phyloP scores from a whole-genome alignment of 306 rosid species.

The Fragaria vesca region DNA sequence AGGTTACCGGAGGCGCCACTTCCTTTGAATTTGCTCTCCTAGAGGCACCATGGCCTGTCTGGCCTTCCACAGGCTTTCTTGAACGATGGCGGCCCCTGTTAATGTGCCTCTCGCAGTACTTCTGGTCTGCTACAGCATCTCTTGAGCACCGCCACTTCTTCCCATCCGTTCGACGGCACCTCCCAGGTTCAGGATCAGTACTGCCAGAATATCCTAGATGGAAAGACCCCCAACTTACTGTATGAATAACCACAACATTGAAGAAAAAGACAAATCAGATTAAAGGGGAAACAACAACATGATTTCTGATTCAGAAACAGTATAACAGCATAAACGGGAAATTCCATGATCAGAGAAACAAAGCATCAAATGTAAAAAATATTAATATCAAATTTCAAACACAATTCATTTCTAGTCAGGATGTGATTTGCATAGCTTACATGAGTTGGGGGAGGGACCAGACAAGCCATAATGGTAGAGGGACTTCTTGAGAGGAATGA shows the following conservation, averaged over 20 bases:
- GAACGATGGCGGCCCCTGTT: conserved; percentile 70
- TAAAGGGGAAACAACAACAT: conserved; percentile 15
- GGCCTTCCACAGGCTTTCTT: conserved; percentile 76
- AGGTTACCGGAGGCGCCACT: conserved; percentile 16
- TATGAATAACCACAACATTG: background rate
- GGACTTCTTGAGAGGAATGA: conserved; percentile 47
- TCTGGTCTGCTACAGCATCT: conserved; percentile 58
- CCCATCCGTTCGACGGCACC: conserved; percentile 65
- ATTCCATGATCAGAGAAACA: background rate
- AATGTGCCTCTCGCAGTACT: conserved; percentile 61
- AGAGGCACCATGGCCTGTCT: conserved; percentile 50
- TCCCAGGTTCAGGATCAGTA: conserved; percentile 57
- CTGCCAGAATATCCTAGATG: conserved; percentile 46
- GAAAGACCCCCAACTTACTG: conserved; percentile 53
- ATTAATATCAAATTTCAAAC: background rate
- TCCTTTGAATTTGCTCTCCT: conserved; percentile 34
- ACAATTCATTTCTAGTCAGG: background rate
- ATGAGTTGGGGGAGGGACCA: conserved; percentile 34
- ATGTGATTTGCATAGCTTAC: conserved; percentile 25
- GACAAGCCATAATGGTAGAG: conserved; percentile 41
- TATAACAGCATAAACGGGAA: background rate
- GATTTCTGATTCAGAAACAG: conserved; percentile 10
- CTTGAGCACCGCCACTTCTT: conserved; percentile 68
- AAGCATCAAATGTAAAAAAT: background rate
- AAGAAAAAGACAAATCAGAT: conserved; percentile 13